Percentiles rank a stretch among this genome's conserved stretches.
These are phyloP conservation scores for Trichoderma citrinoviride DNA, from an alignment of 2,329 filamentous ascomycete species.

Conservation along the genomic window DNA sequence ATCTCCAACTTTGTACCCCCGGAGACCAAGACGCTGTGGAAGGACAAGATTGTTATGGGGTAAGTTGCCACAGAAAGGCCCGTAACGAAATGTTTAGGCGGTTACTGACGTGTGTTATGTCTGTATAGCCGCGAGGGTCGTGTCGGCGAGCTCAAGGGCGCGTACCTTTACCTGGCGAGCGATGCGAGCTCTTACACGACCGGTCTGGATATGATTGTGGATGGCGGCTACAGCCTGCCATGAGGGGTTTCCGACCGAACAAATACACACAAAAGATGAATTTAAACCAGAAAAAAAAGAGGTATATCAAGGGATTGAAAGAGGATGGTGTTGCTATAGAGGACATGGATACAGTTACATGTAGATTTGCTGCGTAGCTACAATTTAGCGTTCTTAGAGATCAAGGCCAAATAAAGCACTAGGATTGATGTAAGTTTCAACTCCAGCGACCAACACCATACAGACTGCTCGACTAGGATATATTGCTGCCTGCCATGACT, in stretches of 20 bases:
- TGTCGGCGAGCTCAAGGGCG: constrained; percentile 74
- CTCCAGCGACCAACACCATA: background rate
- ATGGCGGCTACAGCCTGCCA: constrained; percentile 66
- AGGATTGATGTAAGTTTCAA: background rate
- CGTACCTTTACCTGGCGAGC: constrained; percentile 76
- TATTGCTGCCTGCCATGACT: too few species aligned
- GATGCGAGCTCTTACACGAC: constrained; percentile 84
- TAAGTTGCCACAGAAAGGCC: constrained; percentile 33
- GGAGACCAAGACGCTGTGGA: constrained; percentile 71
- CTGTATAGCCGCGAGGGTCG: constrained; percentile 63
- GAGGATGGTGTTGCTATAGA: background rate
- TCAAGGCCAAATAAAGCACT: background rate
- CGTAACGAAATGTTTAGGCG: background rate
- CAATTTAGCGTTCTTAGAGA: background rate
- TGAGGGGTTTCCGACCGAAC: constrained; percentile 31
- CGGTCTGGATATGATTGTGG: constrained; percentile 68
- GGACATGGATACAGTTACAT: background rate
- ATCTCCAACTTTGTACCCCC: constrained; percentile 63
- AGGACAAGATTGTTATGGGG: constrained; percentile 77
- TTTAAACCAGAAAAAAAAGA: background rate
- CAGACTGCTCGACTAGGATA: too few species aligned
- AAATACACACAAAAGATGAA: background rate
- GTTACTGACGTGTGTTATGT: background rate
- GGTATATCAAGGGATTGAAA: background rate
- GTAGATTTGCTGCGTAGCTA: background rate